Evolutionary conservation across 139 green algal species (phyloP).

Genomic region (Chlorella sorokiniana): DNA sequence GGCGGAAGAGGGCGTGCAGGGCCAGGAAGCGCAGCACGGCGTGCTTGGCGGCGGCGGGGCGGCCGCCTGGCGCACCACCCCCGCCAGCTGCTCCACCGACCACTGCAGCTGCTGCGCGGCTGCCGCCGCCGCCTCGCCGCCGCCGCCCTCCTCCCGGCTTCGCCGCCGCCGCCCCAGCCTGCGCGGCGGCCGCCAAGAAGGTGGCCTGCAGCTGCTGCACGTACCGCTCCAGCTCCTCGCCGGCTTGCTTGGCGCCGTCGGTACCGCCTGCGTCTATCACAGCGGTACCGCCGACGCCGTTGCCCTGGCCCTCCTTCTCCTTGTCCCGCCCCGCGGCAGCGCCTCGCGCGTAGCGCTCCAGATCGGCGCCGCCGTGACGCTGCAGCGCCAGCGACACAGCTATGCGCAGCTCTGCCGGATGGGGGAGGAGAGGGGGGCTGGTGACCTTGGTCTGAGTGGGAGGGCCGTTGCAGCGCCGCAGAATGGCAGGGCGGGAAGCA

Average conservation of each 20-base stretch:
- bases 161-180: neutral
- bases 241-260: neutral
- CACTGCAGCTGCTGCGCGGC: constrained; percentile 17
- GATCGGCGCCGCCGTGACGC: constrained; percentile 39
- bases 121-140: neutral
- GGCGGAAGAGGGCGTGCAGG: constrained; percentile 57
- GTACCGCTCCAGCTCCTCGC: constrained; percentile 36
- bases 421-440: neutral
- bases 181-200: constrained; percentile 30
- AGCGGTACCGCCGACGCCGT: neutral
- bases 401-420: constrained; percentile 34
- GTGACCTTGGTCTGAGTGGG: neutral
- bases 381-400: constrained; percentile 56
- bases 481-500: neutral
- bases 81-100: constrained; percentile 65
- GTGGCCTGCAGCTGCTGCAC: constrained; percentile 47
- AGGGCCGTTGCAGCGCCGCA: too few relatives aligned
- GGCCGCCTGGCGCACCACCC: constrained; percentile 39
- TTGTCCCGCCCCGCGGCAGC: neutral
- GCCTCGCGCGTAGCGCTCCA: constrained; percentile 16
- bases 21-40: constrained; percentile 62
- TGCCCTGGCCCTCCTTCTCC: neutral
- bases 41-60: constrained; percentile 11
- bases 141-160: neutral
- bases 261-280: neutral